Base-by-base conservation (phyloP, 1,284 basidiomycete genomes). In the Mycosarcoma maydis region DNA sequence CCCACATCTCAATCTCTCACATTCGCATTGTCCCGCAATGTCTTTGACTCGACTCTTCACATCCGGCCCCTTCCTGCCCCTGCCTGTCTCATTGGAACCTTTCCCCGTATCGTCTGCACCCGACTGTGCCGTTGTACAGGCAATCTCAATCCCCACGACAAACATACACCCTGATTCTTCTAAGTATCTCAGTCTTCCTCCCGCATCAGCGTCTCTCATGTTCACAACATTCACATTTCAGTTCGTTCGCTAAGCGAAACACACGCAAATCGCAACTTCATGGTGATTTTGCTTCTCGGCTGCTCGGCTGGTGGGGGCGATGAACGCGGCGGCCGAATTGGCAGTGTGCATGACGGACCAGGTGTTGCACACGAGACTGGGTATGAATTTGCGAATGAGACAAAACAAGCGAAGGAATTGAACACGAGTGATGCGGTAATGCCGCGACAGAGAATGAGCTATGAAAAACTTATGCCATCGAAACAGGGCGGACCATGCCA, bases 401-500 rank as follows among this genome's bases (percentile, higher is more conserved):
- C n/a, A 20, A 34, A 24, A 24, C 7, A 16, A 24, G 22, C 23
- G 4, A 11, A 24, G 29, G 14, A 10, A 14, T 10, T 14, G 14
- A 4, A 30, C 9, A 30, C 4, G 14, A 30, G 29, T 10, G 29
- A 14, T 30, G 29, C 29, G 29, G 29, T 30, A 14, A 30, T 30
- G 29, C 29, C n/a, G n/a, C n/a, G n/a, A n/a, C n/a, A n/a, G n/a
- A n/a, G n/a, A n/a, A n/a, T n/a, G n/a, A n/a, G n/a, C n/a, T n/a
- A n/a, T n/a, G n/a, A n/a, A n/a, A n/a, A n/a, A n/a, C n/a, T 30
- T n/a, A 57, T 32, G 64, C 58, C 10, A 70, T 56, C 8, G 50
- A 33, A 32, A 73, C 53, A 6, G 57, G 61, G 2, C 62, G 36
- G 3, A 73, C 50, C 2, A 51, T 29, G 14, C 73, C 73, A 29